Evolutionary conservation across 164 flowering plant species (phyloP), one percentile per base, ranked within the genome.

Genomic region (Tetracentron sinense): DNA sequence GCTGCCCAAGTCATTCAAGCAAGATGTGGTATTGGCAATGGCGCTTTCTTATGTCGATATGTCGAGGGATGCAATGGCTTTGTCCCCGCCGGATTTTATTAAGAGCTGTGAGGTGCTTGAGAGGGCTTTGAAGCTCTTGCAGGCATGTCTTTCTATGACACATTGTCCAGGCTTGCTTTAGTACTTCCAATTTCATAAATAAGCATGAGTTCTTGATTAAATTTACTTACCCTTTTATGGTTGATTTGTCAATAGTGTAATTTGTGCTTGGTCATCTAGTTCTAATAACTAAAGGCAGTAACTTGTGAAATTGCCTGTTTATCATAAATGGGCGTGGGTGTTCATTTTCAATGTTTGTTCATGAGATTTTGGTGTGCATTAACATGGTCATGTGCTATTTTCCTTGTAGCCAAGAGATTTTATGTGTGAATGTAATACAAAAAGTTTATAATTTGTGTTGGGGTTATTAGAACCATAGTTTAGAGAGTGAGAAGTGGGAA

Each of bases 1-100:
- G 75, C 66, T 89, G 54, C 86, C 87, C 7, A 94, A 94, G 78
- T 63, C 85, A 29, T 87, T 87, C 68, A 94, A 91, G 78, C 97
- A 83, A 70, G 99, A 94, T 76, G 75, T 94, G 20, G 95, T 91
- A 26, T 66, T 94, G 82, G 90, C 81, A 3, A 81, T 94, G 93
- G 85, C 96, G 1, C 87, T 89, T 59, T 93, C 99, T 7, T 94
- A 81, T 69, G 95, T 94, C 49, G 99, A 94, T 61, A 27, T 83
- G 47, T 91, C 97, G 0, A 87, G 99, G 79, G 96, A 94, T 76
- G 90, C 93, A 3, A 89, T 94, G 99, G 87, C 87, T 7, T 66
- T 86, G 69, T 64, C 85, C 33, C 95, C 92, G 0, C 97, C 99
- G 0, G 92, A 91, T 82, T 80, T 85, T 71, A 76, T 94, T 56